Percentiles rank a stretch among this genome's conserved stretches.
phyloP scores from a whole-genome alignment of 192 early-diverging fungal species.

The Coemansia sp. region DNA sequence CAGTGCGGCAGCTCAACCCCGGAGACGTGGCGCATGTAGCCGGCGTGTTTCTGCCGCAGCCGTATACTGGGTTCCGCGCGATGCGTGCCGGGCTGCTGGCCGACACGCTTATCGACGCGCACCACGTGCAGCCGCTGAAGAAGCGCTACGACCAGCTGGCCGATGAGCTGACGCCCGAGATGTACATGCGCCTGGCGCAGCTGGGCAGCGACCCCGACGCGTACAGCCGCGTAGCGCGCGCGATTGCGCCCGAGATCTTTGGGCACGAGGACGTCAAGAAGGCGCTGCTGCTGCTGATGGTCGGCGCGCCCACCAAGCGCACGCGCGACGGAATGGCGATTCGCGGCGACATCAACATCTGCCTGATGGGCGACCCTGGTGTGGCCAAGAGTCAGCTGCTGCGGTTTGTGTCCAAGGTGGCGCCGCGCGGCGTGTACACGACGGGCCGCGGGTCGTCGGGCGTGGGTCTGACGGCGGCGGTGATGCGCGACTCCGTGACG shows the following conservation, averaged over 20 bases:
- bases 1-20: slow-evolving; percentile 77
- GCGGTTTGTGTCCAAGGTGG: slow-evolving; percentile 89
- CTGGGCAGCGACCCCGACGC: slow-evolving; percentile 66
- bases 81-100: slow-evolving; percentile 87
- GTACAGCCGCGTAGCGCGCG: slow-evolving; percentile 71
- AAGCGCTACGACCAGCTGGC: slow-evolving; percentile 85
- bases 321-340: slow-evolving; percentile 93
- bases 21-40: slow-evolving; percentile 82
- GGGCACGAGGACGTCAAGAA: slow-evolving; percentile 92
- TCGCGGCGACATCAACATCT: slow-evolving; percentile 95
- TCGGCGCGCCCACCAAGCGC: slow-evolving; percentile 77
- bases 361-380: slow-evolving; percentile 98
- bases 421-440: slow-evolving; percentile 95
- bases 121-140: slow-evolving; percentile 83
- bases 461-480: slow-evolving; percentile 93
- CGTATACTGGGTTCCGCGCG: slow-evolving; percentile 89
- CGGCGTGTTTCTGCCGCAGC: slow-evolving; percentile 88
- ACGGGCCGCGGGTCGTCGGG: slow-evolving; percentile 94
- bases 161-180: slow-evolving; percentile 52
- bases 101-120: slow-evolving; percentile 92
- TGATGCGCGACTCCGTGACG: slow-evolving; percentile 88
- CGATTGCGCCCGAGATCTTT: slow-evolving; percentile 88
- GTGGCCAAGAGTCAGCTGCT: slow-evolving; percentile 97
- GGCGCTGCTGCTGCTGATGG: slow-evolving; percentile 78
- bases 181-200: slow-evolving; percentile 55